A percentile compares a stretch with the other conserved stretches of the same genome.
These are phyloP conservation scores for Colletotrichum karsti DNA, from an alignment of 2,329 filamentous ascomycete species.

Conservation along the genomic window DNA sequence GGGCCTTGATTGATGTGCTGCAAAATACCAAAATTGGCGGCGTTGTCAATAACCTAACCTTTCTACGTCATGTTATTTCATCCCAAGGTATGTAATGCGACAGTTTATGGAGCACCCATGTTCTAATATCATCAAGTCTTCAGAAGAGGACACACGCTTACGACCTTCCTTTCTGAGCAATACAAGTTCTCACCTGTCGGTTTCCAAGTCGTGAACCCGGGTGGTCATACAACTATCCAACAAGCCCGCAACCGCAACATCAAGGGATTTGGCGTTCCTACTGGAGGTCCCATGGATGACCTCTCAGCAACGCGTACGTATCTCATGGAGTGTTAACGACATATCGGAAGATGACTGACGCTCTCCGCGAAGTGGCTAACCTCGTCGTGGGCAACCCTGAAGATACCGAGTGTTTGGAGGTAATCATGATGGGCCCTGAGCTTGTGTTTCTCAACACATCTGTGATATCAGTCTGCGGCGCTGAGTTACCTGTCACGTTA, in stretches of 20 bases:
- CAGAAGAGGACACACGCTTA: not conserved
- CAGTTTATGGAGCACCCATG: no score
- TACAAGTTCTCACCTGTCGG: not conserved
- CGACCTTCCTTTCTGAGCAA: not conserved
- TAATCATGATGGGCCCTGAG: not conserved
- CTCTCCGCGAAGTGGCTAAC: slow-evolving; percentile 67
- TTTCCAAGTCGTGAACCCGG: not conserved
- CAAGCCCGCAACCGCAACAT: slow-evolving; percentile 65
- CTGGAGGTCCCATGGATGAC: slow-evolving; percentile 69
- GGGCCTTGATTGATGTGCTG: slow-evolving; percentile 41
- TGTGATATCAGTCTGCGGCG: not conserved
- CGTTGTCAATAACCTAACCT: no score
- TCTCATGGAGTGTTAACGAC: no score
- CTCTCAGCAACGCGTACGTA: no score
- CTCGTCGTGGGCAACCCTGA: slow-evolving; percentile 64
- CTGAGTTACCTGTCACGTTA: not conserved
- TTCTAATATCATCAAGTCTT: not conserved
- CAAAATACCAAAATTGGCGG: no score
- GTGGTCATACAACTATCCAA: slow-evolving; percentile 51
- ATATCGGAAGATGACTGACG: no score
- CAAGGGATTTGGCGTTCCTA: slow-evolving; percentile 65
- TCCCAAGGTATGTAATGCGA: no score
- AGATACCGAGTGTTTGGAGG: slow-evolving; percentile 62
- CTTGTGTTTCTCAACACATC: not conserved
- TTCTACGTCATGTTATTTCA: no score